phyloP scores from a whole-genome alignment of 306 rosid species.

The Fragaria ananassa region DNA sequence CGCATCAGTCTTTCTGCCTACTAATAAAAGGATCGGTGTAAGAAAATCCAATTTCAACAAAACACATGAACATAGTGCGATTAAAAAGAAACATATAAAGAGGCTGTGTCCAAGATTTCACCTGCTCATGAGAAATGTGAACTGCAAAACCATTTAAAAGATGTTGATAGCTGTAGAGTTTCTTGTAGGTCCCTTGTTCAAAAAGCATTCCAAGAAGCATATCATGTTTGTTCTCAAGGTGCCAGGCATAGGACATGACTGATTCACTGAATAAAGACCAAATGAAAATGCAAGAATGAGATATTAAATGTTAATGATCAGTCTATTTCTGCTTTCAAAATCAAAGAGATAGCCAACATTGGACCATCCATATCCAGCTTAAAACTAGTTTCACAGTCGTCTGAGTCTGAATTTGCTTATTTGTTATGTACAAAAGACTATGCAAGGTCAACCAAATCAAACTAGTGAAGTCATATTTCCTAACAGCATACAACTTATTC shows the following conservation, averaged over 20 bases:
- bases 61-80: constrained; percentile 19
- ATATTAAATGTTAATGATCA: constrained; percentile 10
- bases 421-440: background rate
- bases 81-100: constrained; percentile 15
- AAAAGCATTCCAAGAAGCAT: constrained; percentile 88
- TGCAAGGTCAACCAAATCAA: constrained; percentile 2
- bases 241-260: constrained; percentile 82
- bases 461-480: background rate
- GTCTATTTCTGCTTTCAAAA: background rate
- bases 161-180: constrained; percentile 89
- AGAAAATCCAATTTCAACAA: constrained; percentile 36
- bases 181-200: constrained; percentile 71
- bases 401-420: background rate
- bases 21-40: constrained; percentile 49
- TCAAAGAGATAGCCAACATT: background rate
- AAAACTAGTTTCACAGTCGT: background rate
- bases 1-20: constrained; percentile 94
- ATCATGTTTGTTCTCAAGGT: constrained; percentile 86
- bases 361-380: constrained; percentile 1
- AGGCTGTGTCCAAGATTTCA: constrained; percentile 47
- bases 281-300: constrained; percentile 4
- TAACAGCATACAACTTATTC: constrained; percentile 1
- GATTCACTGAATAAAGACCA: constrained; percentile 56
- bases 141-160: constrained; percentile 98
- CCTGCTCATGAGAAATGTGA: constrained; percentile 89